Evolutionary conservation across 192 early-diverging fungal species (phyloP), one percentile per base, ranked within the genome.

Genomic region (Geranomyces michiganensis): DNA sequence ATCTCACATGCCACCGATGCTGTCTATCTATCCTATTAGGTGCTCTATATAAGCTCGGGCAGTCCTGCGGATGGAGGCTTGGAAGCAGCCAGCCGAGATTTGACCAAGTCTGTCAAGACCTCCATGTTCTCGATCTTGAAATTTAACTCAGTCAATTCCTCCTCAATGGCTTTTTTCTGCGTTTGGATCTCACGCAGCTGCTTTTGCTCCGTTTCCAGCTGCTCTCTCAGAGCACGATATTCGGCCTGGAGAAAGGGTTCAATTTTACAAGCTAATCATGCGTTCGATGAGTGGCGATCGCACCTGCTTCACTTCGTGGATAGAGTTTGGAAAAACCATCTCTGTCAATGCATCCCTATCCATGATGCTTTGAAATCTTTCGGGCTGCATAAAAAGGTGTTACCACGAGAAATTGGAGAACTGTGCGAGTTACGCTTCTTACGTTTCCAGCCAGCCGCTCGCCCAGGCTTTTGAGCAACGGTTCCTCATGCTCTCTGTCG

Each of bases 271-370:
- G 36, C 36, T 10, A 3, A 7, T 3, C 3, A 41, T 41, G 10
- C 36, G 3, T 3, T 41, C 36, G 5, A 41, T 41, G 5, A 41
- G 10, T 41, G 10, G 5, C 36, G 10, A 53, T 53, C 7, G 24
- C 17, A 53, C 51, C 51, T 53, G 51, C 24, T 53, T 62, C 27
- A 9, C 30, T 41, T 62, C 36, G 9, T 21, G 22, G 30, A 9
- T 9, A 12, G n/a, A 30, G 0, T 30, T 27, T n/a, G 60, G 19
- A 27, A 21, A 29, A 3, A 62, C n/a, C n/a, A 62, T 30, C 13
- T 62, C 60, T 22, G 36, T 62, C 26, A 62, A n/a, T 27, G 29
- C 31, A 36, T 62, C 60, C n/a, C 32, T 7, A 36, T 62, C 60
- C 60, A 62, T 14, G 30, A 62, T 14, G 29, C 36, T 30, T 30